Conservation (phyloP, 495 filamentous ascomycete genomes). For the Geoglossum glabrum region DNA sequence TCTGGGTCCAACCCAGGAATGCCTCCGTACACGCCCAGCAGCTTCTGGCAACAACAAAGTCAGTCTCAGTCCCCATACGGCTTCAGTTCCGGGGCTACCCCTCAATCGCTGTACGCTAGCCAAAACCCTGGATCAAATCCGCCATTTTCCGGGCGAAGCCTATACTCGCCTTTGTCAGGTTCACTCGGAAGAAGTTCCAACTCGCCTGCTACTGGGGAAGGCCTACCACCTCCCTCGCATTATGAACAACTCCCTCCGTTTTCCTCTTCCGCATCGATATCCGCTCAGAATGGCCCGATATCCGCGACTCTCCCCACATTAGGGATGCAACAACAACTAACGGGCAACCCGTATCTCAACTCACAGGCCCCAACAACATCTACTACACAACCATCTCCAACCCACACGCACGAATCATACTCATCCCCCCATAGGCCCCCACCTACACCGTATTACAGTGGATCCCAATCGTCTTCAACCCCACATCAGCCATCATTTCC, state of each 20-base stretch:
- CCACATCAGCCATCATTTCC: conserved; percentile 40
- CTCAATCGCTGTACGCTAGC: conserved; percentile 20
- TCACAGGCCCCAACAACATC: conserved; percentile 22
- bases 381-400: conserved; percentile 36
- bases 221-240: conserved; percentile 35
- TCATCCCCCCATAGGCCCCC: conserved; percentile 30
- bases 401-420: conserved; percentile 43
- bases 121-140: conserved; percentile 7
- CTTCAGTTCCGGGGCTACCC: conserved; percentile 15
- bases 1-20: conserved; percentile 30
- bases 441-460: conserved; percentile 38
- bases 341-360: neutral
- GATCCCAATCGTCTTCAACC: conserved; percentile 38
- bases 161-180: conserved; percentile 34
- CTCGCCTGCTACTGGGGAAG: conserved; percentile 28
- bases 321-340: conserved; percentile 1
- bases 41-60: conserved; percentile 27
- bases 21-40: conserved; percentile 22
- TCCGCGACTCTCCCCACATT: conserved; percentile 9
- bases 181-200: conserved; percentile 22
- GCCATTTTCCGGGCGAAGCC: conserved; percentile 23
- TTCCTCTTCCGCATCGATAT: conserved; percentile 30
- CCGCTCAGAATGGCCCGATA: conserved; percentile 14
- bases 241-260: conserved; percentile 42
- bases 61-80: conserved; percentile 27